A percentile compares a stretch with the other conserved stretches of the same genome.
Conservation (phyloP, 306 rosid species). For the Casuarina cunninghamiana region DNA sequence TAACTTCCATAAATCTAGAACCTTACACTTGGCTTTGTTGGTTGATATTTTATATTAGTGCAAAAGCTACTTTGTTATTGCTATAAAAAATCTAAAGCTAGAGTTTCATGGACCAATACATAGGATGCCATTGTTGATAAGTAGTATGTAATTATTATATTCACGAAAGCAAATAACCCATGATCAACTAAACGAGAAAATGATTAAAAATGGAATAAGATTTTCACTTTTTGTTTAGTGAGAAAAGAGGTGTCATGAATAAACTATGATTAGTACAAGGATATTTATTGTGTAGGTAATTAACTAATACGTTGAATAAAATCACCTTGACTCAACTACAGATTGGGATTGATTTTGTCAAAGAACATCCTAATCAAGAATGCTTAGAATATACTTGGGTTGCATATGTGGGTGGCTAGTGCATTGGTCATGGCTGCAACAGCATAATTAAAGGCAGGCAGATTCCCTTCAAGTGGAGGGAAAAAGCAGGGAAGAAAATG, state of each 20-base stretch:
- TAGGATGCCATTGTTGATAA: not conserved
- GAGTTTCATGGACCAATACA: not conserved
- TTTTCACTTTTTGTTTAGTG: too few relatives aligned
- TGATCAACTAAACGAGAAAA: not conserved
- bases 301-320: too few relatives aligned
- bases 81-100: not conserved
- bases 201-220: not conserved
- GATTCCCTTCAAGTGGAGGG: not conserved
- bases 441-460: not conserved
- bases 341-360: not conserved
- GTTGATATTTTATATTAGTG: slow-evolving; percentile 15
- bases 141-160: not conserved
- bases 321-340: not conserved
- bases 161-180: too few relatives aligned
- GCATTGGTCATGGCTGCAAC: not conserved
- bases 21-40: not conserved
- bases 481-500: not conserved
- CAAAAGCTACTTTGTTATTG: slow-evolving; percentile 11
- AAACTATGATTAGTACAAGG: too few relatives aligned
- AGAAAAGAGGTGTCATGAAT: too few relatives aligned
- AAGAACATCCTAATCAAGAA: not conserved
- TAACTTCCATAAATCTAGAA: not conserved
- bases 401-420: not conserved
- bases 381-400: not conserved
- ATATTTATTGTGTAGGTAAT: too few relatives aligned